Percentiles rank a stretch among this genome's conserved stretches.
Evolutionary conservation across 2,329 filamentous ascomycete species (phyloP).

Genomic region (Cladosporium sp.): DNA sequence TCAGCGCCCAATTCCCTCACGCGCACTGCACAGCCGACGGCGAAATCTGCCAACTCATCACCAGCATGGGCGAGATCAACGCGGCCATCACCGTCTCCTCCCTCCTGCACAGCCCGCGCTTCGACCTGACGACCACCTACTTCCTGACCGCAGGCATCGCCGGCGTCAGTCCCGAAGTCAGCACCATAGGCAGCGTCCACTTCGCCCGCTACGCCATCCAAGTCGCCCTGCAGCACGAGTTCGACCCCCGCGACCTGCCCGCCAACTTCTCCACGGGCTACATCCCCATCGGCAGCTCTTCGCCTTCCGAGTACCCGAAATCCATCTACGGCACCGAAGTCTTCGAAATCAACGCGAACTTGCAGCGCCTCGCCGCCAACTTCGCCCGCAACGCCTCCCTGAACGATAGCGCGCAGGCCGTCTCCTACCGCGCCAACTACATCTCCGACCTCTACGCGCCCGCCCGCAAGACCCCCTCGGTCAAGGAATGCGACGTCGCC

Average conservation of each 20-base stretch:
- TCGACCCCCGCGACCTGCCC: conserved; percentile 66
- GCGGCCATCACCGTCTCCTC: conserved; percentile 64
- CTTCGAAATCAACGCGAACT: conserved; percentile 38
- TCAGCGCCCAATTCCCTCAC: conserved; percentile 29
- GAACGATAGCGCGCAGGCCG: conserved; percentile 34
- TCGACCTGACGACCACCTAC: conserved; percentile 65
- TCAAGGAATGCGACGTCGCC: conserved; percentile 63
- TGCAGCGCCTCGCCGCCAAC: conserved; percentile 32
- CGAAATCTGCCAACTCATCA: conserved; percentile 64
- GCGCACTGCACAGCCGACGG: conserved; percentile 60
- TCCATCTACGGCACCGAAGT: conserved; percentile 41
- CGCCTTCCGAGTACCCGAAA: conserved; percentile 43
- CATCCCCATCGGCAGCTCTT: conserved; percentile 57
- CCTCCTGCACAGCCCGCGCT: conserved; percentile 56
- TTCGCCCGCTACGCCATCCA: conserved; percentile 68
- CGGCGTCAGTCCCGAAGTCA: conserved; percentile 66
- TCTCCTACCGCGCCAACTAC: conserved; percentile 37
- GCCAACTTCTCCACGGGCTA: conserved; percentile 64
- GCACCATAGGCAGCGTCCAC: conserved; percentile 62
- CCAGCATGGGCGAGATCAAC: conserved; percentile 65
- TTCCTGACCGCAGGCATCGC: conserved; percentile 70
- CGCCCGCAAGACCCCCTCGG: conserved; percentile 46
- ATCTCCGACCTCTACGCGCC: conserved; percentile 34
- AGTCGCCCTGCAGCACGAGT: conserved; percentile 71
- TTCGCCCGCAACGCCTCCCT: conserved; percentile 34